A percentile compares a stretch with the other conserved stretches of the same genome.
These are phyloP conservation scores for Linderina pennispora DNA, from an alignment of 192 early-diverging fungal genomes.

Conservation along the genomic window DNA sequence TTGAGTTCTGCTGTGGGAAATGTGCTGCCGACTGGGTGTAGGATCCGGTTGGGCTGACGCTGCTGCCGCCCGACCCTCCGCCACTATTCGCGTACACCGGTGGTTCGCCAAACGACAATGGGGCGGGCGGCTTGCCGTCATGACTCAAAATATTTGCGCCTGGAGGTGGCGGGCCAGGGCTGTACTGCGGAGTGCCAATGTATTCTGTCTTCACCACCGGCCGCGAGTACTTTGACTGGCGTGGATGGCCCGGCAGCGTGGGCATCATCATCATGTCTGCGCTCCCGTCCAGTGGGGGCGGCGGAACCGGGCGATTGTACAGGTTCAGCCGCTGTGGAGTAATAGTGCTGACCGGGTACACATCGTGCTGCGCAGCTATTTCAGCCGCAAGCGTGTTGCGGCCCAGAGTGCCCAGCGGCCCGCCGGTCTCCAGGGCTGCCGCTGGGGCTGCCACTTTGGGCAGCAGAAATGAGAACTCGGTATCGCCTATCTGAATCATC, in stretches of 20 bases:
- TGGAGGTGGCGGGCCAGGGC: slow-evolving; percentile 1
- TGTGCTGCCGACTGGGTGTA: background rate
- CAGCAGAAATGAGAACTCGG: slow-evolving; percentile 73
- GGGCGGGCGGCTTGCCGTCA: slow-evolving; percentile 20
- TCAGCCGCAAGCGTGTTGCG: too few species aligned
- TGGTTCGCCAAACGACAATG: slow-evolving; percentile 26
- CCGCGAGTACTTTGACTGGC: slow-evolving; percentile 3
- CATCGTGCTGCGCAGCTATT: slow-evolving; percentile 4
- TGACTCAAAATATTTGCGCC: background rate
- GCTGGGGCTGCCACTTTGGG: slow-evolving; percentile 45
- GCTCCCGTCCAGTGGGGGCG: too few species aligned
- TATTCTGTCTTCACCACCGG: slow-evolving; percentile 3
- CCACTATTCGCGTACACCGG: too few species aligned
- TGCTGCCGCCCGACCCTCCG: too few species aligned
- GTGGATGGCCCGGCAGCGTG: too few species aligned
- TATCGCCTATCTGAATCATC: slow-evolving; percentile 80
- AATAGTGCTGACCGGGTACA: slow-evolving; percentile 37
- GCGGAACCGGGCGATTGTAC: slow-evolving; percentile 16
- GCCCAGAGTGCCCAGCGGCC: background rate
- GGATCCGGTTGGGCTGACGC: background rate
- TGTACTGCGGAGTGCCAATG: slow-evolving; percentile 2
- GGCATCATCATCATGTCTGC: too few species aligned
- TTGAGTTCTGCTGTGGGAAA: background rate
- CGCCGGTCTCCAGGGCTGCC: background rate
- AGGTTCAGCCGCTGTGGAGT: slow-evolving; percentile 45